Base-by-base conservation (phyloP, 768 basidiomycete species). In the Tricholoma flavovirens region DNA sequence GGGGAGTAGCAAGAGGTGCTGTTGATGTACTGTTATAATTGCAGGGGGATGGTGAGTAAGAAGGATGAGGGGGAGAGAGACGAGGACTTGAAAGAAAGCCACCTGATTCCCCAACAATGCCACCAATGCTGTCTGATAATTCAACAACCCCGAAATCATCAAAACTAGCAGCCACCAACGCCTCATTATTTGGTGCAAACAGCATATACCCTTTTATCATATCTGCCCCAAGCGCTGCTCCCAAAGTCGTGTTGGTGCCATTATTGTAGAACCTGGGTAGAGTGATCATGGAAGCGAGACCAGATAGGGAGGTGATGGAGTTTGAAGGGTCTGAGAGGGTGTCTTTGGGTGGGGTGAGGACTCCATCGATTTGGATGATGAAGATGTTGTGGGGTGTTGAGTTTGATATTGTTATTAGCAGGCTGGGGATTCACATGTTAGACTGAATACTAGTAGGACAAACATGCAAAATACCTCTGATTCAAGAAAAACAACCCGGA, bases 11-110 rank as follows among this genome's bases (percentile, higher is more conserved):
- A 67, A 0, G 83, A 76, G 0, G 87, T 78, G 22, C 84, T 87
- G 67, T 89, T 89, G 61, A 90, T 80, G 56, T 83, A 67, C 83
- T 85, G 24, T n/a, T n/a, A n/a, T n/a, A n/a, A n/a, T n/a, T n/a
- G n/a, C 24, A 26, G 5, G 24, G 24, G 24, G 5, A 2, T 26
- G 5, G 24, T 26, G n/a, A 26, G 24, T 26, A 26, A 26, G 24
- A 32, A 32, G 30, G 30, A 32, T 29, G 29, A 11, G 4, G 30
- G 52, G 15, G n/a, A 45, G 3, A 17, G 5, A 51, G n/a, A 5
- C 8, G 11, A 15, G 19, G 46, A 51, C 14, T 17, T 14, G 9
- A 29, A 29, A 29, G 29, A 26, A 6, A 69, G 81, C 22, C 56
- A 88, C 84, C 60, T 88, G 88, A 66, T 89, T 89, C 38, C 68